Percentiles rank a stretch among this genome's conserved stretches.
These are phyloP conservation scores for Leptomonas pyrrhocoris DNA, from an alignment of 208 protist species.

Conservation along the genomic window DNA sequence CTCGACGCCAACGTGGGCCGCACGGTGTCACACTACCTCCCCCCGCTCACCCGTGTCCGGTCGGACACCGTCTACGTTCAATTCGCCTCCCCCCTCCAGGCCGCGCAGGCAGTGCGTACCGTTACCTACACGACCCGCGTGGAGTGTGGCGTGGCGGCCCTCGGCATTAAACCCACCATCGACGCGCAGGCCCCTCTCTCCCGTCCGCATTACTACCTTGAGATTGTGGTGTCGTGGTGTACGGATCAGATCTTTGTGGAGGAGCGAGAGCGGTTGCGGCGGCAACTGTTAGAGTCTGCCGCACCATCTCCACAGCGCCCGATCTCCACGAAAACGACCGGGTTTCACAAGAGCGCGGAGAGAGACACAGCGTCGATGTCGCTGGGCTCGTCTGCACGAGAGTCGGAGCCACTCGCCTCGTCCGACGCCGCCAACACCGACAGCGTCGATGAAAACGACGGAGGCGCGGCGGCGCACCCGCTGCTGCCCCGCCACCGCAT, in stretches of 20 bases:
- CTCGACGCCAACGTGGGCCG: constrained; percentile 73
- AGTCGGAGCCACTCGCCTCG: constrained; percentile 16
- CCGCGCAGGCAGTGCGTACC: constrained; percentile 55
- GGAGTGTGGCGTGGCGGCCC: constrained; percentile 34
- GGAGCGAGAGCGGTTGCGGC: constrained; percentile 28
- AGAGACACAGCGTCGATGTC: constrained; percentile 17
- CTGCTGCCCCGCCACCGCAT: constrained; percentile 25
- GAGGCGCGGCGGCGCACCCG: constrained; percentile 24
- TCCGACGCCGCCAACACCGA: neutral
- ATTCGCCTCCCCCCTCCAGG: constrained; percentile 55
- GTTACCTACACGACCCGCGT: constrained; percentile 29
- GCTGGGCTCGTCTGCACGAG: constrained; percentile 23
- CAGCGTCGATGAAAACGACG: neutral
- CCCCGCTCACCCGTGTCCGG: constrained; percentile 7
- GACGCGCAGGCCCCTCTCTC: neutral
- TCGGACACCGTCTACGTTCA: constrained; percentile 58
- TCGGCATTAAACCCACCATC: constrained; percentile 3
- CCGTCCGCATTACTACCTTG: constrained; percentile 15
- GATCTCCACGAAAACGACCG: neutral
- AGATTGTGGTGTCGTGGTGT: constrained; percentile 52
- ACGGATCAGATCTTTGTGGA: constrained; percentile 52
- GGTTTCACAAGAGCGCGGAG: neutral
- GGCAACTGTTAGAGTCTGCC: constrained; percentile 18
- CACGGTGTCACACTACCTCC: constrained; percentile 58
- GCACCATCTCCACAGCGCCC: neutral